Conservation (phyloP, 73 alveolate species). For the Effrenium voratum region DNA sequence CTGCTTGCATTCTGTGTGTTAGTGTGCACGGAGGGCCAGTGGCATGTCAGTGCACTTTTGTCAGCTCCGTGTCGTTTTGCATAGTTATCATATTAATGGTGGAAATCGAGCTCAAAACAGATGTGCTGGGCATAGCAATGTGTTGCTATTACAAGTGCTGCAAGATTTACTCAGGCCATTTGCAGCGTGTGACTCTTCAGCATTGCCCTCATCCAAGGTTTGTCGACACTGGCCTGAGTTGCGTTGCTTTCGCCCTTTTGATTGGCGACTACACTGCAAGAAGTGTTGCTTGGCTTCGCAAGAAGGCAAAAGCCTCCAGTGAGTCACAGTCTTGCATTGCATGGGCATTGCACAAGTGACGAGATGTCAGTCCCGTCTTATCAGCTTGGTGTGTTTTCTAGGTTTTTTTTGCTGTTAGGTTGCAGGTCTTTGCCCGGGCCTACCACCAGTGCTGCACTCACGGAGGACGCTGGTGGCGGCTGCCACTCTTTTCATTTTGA, state of each 20-base stretch:
- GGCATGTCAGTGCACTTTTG: too few relatives aligned
- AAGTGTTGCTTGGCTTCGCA: background rate
- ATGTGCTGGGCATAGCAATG: too few relatives aligned
- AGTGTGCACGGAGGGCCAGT: too few relatives aligned
- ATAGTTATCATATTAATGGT: too few relatives aligned
- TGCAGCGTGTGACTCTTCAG: too few relatives aligned
- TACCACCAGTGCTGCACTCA: background rate
- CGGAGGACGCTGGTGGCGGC: slow-evolving; percentile 49
- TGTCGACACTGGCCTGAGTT: slow-evolving; percentile 44
- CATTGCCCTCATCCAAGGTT: slow-evolving; percentile 10
- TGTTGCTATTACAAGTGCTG: too few relatives aligned
- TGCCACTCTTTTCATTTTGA: slow-evolving; percentile 1
- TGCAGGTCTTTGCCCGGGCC: background rate
- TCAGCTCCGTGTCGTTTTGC: too few relatives aligned
- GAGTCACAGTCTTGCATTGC: background rate
- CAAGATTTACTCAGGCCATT: too few relatives aligned
- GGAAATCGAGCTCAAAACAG: too few relatives aligned
- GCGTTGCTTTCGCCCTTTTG: slow-evolving; percentile 37
- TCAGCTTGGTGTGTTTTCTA: background rate
- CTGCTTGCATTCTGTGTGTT: too few relatives aligned
- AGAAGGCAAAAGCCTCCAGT: background rate
- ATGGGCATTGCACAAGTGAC: background rate
- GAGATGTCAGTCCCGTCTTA: background rate
- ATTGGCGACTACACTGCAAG: slow-evolving; percentile 53
- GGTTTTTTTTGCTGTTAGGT: background rate